Base-by-base conservation (phyloP, 1,284 basidiomycete species). In the Xanthoconium separans region DNA sequence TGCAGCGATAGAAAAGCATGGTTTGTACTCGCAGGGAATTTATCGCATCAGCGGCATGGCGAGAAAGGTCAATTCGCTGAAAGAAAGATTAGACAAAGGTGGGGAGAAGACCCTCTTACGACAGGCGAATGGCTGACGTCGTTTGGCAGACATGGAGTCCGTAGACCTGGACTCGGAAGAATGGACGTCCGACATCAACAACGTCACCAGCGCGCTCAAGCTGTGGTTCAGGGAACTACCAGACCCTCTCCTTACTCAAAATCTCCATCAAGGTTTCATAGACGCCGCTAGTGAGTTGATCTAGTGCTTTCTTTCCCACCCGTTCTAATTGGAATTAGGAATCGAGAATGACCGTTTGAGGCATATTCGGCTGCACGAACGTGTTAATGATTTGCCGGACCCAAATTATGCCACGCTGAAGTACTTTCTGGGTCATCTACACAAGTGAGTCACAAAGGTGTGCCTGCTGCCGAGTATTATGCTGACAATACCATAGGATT, bases 371-470 rank as follows among this genome's bases (percentile, higher is more conserved):
- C 75, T 99, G 55, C 96, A 99, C 65, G 96, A 99, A 70, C 85
- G 92, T 50, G 95, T 99, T 47, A 99, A 99, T 68, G 95, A 98
- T 62, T 79, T 99, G 49, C 97, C 96, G 4, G 96, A 99, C 74
- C 84, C 97, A 13, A 98, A 99, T 73, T 99, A 99, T 67, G 93
- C 97, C 1, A 98, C 96, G 2, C 79, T 99, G 51, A 98, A 98
- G 70, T 98, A 84, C 71, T 89, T 99, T 68, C 83, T 99, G 81
- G 94, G 90, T 11, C 96, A 99, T 75, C 74, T 99, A 56, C 82
- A 98, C 75, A 85, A 82, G 92, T 94, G 61, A 58, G 67, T 54
- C 18, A 36, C 13, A n/a, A 9, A 27, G 36, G 42, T 30, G 12
- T 42, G 29, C 37, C 6, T 18, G 27, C 45, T 4, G 3, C 37